Conservation (phyloP, 164 flowering plant species). For the Malania oleifera region DNA sequence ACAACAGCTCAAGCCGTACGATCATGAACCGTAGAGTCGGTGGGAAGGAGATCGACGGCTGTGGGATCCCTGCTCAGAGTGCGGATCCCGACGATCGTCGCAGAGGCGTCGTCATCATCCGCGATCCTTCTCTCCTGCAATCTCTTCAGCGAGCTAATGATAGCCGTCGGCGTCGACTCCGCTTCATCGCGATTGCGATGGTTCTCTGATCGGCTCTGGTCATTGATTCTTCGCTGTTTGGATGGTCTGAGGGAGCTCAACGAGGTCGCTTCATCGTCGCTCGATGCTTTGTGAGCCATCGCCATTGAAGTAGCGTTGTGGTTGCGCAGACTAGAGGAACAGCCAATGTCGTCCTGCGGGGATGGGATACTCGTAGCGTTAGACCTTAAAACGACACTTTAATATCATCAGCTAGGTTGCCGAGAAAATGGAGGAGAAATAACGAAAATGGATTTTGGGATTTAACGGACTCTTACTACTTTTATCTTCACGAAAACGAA, state of each 20-base stretch:
- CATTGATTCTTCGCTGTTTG: conserved; percentile 15
- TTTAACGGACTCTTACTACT: too few relatives aligned
- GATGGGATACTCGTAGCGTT: too few relatives aligned
- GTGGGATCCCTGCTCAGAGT: background rate
- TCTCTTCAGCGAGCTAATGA: conserved; percentile 7
- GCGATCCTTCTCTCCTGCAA: background rate
- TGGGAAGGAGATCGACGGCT: too few relatives aligned
- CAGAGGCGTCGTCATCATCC: background rate
- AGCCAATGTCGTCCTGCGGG: conserved; percentile 20
- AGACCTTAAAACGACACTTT: too few relatives aligned
- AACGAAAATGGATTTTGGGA: too few relatives aligned
- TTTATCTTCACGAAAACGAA: too few relatives aligned
- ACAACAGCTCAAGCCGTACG: too few relatives aligned
- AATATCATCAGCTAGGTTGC: too few relatives aligned
- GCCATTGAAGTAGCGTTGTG: too few relatives aligned
- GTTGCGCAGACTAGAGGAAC: conserved; percentile 4
- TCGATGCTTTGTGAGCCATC: background rate
- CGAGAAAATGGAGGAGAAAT: too few relatives aligned
- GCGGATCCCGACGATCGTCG: background rate
- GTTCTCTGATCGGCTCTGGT: background rate
- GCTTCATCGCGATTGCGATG: background rate
- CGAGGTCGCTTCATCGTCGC: conserved; percentile 13
- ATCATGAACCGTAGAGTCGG: too few relatives aligned
- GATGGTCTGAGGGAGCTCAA: conserved; percentile 10
- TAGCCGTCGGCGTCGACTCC: conserved; percentile 18